A percentile compares a stretch with the other conserved stretches of the same genome.
Conservation (phyloP, 306 rosid species). For the Medicago arabica region DNA sequence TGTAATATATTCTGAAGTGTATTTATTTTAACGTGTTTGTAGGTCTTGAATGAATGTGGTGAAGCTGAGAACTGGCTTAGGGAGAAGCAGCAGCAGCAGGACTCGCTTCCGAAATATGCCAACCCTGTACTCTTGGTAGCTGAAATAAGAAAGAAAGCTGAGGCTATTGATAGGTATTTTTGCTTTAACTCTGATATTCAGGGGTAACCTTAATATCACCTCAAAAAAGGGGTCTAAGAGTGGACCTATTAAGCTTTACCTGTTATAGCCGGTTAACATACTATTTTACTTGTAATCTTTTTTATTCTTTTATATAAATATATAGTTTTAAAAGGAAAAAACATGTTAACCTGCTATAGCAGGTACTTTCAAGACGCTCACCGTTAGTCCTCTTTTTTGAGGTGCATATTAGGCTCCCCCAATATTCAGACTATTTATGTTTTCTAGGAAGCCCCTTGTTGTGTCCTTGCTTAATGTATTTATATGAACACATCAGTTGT, state of each 20-base stretch:
- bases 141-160: conserved; percentile 86
- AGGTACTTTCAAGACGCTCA: no score
- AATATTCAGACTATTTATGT: not conserved
- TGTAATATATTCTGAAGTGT: not conserved
- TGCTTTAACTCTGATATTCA: not conserved
- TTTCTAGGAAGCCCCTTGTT: not conserved
- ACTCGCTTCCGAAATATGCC: conserved; percentile 76
- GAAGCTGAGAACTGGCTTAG: conserved; percentile 93
- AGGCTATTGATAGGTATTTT: conserved; percentile 77
- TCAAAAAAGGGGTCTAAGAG: no score
- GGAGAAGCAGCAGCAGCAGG: conserved; percentile 82
- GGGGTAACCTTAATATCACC: no score
- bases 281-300: no score
- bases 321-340: no score
- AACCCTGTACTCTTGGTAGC: conserved; percentile 71
- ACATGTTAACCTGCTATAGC: no score
- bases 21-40: not conserved
- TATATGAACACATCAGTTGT: not conserved
- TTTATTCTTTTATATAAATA: no score
- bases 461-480: not conserved
- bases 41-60: conserved; percentile 83
- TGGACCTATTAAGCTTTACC: no score
- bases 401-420: no score
- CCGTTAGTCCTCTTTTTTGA: no score
- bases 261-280: no score